Conservation (phyloP, 495 filamentous ascomycete species). For the Xylaria telfairii region DNA sequence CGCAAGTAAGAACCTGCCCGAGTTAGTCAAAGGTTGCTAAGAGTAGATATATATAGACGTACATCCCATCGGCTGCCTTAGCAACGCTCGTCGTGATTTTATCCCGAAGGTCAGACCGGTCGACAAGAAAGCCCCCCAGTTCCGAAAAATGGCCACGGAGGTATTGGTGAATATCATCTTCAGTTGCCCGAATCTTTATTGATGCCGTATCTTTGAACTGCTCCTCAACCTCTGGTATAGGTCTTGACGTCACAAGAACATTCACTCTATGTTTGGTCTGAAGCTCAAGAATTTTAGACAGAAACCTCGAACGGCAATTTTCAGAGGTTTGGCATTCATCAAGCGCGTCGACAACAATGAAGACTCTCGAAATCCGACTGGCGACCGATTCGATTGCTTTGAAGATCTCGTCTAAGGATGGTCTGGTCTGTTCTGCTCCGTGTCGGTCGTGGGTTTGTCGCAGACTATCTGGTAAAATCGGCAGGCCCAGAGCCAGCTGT, state of each 20-base stretch:
- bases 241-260: slow-evolving; percentile 51
- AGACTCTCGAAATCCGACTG: slow-evolving; percentile 33
- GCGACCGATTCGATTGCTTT: not conserved
- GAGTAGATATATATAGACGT: slow-evolving; percentile 2
- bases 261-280: slow-evolving; percentile 32
- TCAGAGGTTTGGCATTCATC: slow-evolving; percentile 49
- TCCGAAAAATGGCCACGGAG: slow-evolving; percentile 33
- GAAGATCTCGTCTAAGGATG: slow-evolving; percentile 36
- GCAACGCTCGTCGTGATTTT: slow-evolving; percentile 42
- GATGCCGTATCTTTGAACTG: slow-evolving; percentile 14
- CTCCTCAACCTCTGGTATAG: slow-evolving; percentile 40
- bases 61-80: slow-evolving; percentile 50
- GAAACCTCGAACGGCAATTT: slow-evolving; percentile 22
- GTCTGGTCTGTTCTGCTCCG: slow-evolving; percentile 28
- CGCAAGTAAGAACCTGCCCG: slow-evolving; percentile 59
- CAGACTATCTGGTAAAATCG: slow-evolving; percentile 34
- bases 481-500: slow-evolving; percentile 36
- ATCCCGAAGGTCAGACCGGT: slow-evolving; percentile 33
- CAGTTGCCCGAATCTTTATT: slow-evolving; percentile 48
- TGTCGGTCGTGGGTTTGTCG: slow-evolving; percentile 38
- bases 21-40: slow-evolving; percentile 11
- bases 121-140: slow-evolving; percentile 32
- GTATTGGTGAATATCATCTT: slow-evolving; percentile 46
- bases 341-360: slow-evolving; percentile 54
- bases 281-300: slow-evolving; percentile 37